These are phyloP conservation scores for Dipteronia sinensis DNA, from an alignment of 345 rosid species.

Conservation along the genomic window DNA sequence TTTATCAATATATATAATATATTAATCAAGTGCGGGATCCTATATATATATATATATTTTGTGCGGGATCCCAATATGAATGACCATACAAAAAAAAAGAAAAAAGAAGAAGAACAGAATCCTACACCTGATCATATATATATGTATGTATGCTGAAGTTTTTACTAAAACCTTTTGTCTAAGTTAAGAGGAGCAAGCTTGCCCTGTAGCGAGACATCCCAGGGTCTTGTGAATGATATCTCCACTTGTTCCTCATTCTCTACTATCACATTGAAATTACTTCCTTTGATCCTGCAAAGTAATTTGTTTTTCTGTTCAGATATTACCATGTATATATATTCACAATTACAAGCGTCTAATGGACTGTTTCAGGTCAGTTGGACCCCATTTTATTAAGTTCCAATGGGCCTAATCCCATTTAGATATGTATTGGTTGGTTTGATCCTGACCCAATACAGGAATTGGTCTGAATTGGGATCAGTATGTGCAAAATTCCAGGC, in stretches of 20 bases:
- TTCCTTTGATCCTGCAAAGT: constrained; percentile 46
- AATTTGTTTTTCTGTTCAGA: not conserved
- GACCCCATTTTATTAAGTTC: too few species aligned
- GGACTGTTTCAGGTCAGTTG: too few species aligned
- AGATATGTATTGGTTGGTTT: not conserved
- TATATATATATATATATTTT: too few species aligned
- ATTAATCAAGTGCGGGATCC: too few species aligned
- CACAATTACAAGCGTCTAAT: too few species aligned
- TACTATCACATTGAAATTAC: constrained; percentile 41
- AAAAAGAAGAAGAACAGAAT: too few species aligned
- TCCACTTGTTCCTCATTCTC: constrained; percentile 62
- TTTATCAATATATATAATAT: not conserved
- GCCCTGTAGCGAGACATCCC: constrained; percentile 38
- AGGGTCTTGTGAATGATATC: constrained; percentile 58
- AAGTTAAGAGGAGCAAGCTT: constrained; percentile 53
- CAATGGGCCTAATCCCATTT: too few species aligned
- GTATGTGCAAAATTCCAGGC: not conserved
- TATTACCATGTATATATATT: not conserved
- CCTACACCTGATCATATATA: too few species aligned
- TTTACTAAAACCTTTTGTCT: constrained; percentile 46
- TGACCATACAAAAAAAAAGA: too few species aligned
- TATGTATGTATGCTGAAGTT: not conserved
- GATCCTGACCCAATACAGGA: not conserved
- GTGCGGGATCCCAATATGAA: too few species aligned
- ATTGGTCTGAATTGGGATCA: not conserved